phyloP scores from a whole-genome alignment of 139 green algal genomes.

The Chlamydomonas urium region DNA sequence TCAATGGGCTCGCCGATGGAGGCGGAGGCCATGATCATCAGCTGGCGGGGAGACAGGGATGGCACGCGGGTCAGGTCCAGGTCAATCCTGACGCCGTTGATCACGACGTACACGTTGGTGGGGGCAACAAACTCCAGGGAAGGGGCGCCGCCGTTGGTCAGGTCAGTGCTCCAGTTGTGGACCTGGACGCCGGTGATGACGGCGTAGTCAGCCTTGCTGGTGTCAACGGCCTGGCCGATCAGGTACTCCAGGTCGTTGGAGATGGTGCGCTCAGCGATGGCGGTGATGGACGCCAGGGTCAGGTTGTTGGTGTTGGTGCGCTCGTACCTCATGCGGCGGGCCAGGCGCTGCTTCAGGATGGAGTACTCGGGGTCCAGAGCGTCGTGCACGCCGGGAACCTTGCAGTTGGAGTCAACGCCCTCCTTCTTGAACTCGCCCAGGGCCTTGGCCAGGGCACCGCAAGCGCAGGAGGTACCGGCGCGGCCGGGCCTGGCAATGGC shows the following conservation, averaged over 20 bases:
- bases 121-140: constrained; percentile 72
- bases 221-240: constrained; percentile 62
- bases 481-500: constrained; percentile 60
- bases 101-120: constrained; percentile 63
- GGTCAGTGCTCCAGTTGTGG: constrained; percentile 71
- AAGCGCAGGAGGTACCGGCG: constrained; percentile 62
- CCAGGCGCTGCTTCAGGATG: constrained; percentile 84
- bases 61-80: constrained; percentile 59
- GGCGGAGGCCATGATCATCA: constrained; percentile 35
- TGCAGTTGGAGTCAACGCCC: constrained; percentile 39
- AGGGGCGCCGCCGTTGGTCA: constrained; percentile 23
- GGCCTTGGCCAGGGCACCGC: constrained; percentile 70
- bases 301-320: constrained; percentile 30
- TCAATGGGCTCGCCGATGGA: too few species aligned
- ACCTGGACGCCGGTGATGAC: constrained; percentile 84
- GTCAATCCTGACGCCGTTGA: constrained; percentile 67
- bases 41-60: constrained; percentile 42
- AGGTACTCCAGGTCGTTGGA: constrained; percentile 84
- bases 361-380: constrained; percentile 79
- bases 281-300: constrained; percentile 68
- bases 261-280: constrained; percentile 77
- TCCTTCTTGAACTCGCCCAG: constrained; percentile 37
- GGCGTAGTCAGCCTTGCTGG: constrained; percentile 78
- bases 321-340: constrained; percentile 54
- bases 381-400: constrained; percentile 64